A percentile compares a stretch with the other conserved stretches of the same genome.
Conservation (phyloP, 1,284 basidiomycete species). For the Tylopilus orsonianus region DNA sequence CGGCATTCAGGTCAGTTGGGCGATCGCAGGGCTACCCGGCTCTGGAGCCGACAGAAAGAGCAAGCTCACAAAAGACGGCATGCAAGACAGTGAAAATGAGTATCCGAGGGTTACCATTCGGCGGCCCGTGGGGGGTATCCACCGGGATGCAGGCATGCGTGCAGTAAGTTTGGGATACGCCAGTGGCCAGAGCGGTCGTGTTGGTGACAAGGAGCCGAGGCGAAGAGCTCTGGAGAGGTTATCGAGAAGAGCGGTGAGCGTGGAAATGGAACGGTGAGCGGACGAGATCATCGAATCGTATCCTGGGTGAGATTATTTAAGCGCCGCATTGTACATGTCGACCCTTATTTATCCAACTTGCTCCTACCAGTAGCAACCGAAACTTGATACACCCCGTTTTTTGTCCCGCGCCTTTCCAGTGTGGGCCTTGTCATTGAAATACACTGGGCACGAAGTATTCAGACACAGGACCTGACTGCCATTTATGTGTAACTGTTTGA, state of each 20-base stretch:
- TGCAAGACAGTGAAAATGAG: constrained; percentile 8
- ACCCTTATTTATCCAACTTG: constrained; percentile 2
- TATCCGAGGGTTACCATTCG: not conserved
- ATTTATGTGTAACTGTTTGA: no score
- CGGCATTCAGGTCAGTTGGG: constrained; percentile 67
- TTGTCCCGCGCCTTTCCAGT: no score
- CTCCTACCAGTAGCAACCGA: not conserved
- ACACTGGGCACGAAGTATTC: no score
- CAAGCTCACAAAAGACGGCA: not conserved
- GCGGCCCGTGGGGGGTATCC: not conserved
- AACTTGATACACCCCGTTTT: not conserved
- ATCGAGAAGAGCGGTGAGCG: constrained; percentile 20
- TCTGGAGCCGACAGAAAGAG: constrained; percentile 4
- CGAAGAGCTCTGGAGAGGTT: constrained; percentile 26
- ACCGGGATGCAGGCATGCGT: constrained; percentile 24
- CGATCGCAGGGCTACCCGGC: constrained; percentile 42
- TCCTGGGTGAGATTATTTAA: constrained; percentile 1
- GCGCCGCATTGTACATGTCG: constrained; percentile 3
- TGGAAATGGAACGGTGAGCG: constrained; percentile 16
- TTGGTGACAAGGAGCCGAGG: constrained; percentile 14
- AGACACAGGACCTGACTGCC: no score
- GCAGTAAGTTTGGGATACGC: constrained; percentile 30
- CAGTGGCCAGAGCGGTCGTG: constrained; percentile 8
- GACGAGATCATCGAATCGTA: not conserved
- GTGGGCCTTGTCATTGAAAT: no score